These are phyloP conservation scores for Arachis monticola DNA, from an alignment of 331 rosid species.

Conservation along the genomic window DNA sequence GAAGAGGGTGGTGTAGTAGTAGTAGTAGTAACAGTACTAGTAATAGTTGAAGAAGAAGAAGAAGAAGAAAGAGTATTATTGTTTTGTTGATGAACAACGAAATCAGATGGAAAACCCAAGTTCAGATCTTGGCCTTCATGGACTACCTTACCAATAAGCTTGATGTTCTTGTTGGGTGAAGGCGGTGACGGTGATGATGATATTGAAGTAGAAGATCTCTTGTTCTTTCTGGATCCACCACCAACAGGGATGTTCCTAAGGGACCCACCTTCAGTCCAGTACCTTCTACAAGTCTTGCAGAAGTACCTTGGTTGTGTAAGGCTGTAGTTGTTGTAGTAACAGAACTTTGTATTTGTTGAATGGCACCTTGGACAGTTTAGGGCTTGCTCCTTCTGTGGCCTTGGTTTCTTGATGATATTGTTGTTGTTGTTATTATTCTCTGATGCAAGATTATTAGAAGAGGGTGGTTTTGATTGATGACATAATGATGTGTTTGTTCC, in stretches of 20 bases:
- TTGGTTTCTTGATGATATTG: constrained; percentile 41
- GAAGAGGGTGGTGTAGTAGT: constrained; percentile 22
- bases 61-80: constrained; percentile 36
- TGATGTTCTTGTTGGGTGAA: constrained; percentile 1
- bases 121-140: constrained; percentile 68
- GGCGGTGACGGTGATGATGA: background rate
- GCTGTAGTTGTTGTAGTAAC: constrained; percentile 86
- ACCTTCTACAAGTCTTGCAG: no score
- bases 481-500: constrained; percentile 46
- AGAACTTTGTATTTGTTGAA: constrained; percentile 77
- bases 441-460: constrained; percentile 29
- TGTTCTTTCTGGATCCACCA: constrained; percentile 64
- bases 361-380: constrained; percentile 79
- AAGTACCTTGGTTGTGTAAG: constrained; percentile 40
- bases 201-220: constrained; percentile 48
- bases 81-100: constrained; percentile 36
- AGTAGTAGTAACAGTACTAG: background rate
- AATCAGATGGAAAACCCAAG: constrained; percentile 52
- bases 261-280: no score
- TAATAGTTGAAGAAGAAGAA: constrained; percentile 6
- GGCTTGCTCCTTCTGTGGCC: constrained; percentile 67
- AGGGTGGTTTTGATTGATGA: no score
- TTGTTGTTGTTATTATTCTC: no score
- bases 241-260: no score
- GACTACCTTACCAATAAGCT: constrained; percentile 39